These are phyloP conservation scores for Calophaca sinica DNA, from an alignment of 306 rosid genomes.

Conservation along the genomic window DNA sequence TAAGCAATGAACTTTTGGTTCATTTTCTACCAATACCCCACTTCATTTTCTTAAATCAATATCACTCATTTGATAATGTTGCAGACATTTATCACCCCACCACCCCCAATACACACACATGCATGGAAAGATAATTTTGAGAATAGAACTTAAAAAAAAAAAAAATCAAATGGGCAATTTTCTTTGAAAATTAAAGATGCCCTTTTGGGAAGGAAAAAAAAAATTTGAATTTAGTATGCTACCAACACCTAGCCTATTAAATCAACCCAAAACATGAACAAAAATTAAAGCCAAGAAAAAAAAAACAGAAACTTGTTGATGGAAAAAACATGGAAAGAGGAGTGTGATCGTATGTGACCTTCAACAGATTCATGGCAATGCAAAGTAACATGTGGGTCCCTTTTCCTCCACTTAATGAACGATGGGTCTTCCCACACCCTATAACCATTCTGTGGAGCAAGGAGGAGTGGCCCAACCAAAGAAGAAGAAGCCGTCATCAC, in stretches of 20 bases:
- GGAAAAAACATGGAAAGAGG: background rate
- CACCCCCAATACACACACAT: too few relatives aligned
- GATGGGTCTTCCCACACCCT: conserved; percentile 91
- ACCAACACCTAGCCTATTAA: background rate
- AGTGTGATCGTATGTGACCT: conserved; percentile 52
- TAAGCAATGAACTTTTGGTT: background rate
- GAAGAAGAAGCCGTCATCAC: conserved; percentile 46
- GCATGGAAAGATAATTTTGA: background rate
- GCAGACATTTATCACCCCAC: too few relatives aligned
- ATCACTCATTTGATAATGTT: background rate
- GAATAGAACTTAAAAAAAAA: background rate
- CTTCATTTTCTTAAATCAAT: background rate
- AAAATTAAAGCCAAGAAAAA: background rate
- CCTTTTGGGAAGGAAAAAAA: background rate
- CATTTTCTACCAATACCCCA: conserved; percentile 2
- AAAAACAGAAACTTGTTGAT: background rate
- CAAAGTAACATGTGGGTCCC: conserved; percentile 83
- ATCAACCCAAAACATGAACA: conserved; percentile 5
- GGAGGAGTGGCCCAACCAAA: conserved; percentile 59
- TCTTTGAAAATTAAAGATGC: background rate
- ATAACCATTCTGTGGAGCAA: conserved; percentile 61
- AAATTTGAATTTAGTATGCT: background rate
- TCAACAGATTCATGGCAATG: conserved; percentile 92
- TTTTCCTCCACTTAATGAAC: conserved; percentile 90
- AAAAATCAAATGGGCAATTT: background rate